These are phyloP conservation scores for Cladophialophora chaetospira DNA, from an alignment of 2,329 filamentous ascomycete species.

Conservation along the genomic window DNA sequence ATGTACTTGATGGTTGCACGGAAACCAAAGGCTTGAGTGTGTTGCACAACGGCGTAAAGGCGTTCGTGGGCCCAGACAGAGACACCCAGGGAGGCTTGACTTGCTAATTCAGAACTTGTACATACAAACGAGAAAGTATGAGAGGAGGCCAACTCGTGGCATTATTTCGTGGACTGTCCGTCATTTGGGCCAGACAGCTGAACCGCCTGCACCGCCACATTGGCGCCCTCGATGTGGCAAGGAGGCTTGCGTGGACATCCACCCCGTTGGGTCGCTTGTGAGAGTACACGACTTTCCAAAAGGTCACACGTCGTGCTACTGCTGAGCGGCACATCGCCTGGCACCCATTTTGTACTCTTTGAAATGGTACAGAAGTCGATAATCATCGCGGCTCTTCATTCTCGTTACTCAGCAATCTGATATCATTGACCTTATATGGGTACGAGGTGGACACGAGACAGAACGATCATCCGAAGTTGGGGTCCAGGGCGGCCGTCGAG, in stretches of 20 bases:
- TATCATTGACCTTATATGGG: background rate
- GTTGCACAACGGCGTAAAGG: too few relatives aligned
- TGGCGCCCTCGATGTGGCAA: too few relatives aligned
- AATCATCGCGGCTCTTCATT: background rate
- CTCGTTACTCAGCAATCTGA: background rate
- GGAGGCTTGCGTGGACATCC: background rate
- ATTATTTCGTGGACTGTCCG: too few relatives aligned
- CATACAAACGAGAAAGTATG: background rate
- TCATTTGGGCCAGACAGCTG: background rate
- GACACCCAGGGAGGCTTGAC: too few relatives aligned
- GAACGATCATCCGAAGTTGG: background rate
- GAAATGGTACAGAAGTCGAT: too few relatives aligned
- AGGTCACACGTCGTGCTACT: background rate
- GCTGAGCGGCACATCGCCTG: too few relatives aligned
- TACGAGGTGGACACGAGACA: background rate
- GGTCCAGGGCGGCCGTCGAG: background rate
- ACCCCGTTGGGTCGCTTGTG: background rate
- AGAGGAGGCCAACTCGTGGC: too few relatives aligned
- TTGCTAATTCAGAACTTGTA: conserved; percentile 10
- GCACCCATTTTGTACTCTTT: too few relatives aligned
- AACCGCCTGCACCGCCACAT: background rate
- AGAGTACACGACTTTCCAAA: background rate
- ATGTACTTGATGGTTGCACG: conserved; percentile 97
- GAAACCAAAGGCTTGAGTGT: conserved; percentile 62
- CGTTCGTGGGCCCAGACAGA: too few relatives aligned